These are phyloP conservation scores for Paramecium primaurelia DNA, from an alignment of 73 alveolate species.

Conservation along the genomic window DNA sequence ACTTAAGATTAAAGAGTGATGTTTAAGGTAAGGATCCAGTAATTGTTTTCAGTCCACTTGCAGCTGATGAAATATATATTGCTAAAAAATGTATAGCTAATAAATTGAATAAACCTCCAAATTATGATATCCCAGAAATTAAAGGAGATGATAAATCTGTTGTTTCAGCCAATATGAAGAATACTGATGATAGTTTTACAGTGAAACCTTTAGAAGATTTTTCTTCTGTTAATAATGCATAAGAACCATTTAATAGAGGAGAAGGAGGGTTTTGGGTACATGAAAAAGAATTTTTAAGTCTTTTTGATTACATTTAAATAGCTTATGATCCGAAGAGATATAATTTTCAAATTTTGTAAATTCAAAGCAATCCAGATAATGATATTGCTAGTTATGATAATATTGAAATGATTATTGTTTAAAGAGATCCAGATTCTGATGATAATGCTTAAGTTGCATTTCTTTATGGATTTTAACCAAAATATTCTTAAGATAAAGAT, in stretches of 20 bases:
- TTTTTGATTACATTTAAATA: conserved; percentile 70
- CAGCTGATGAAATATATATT: conserved; percentile 75
- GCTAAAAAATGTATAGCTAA: conserved; percentile 76
- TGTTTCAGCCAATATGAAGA: conserved; percentile 10
- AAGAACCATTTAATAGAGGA: conserved; percentile 77
- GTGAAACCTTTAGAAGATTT: conserved; percentile 63
- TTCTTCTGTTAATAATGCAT: conserved; percentile 34
- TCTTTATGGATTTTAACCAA: conserved; percentile 56
- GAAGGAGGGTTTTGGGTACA: conserved; percentile 87
- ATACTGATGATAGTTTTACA: conserved; percentile 24
- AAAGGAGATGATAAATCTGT: conserved; percentile 56
- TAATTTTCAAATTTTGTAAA: conserved; percentile 53
- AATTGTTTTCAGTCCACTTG: conserved; percentile 68
- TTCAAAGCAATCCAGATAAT: conserved; percentile 2
- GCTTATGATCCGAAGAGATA: conserved; percentile 72
- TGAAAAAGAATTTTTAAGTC: conserved; percentile 73
- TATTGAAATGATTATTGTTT: conserved; percentile 39
- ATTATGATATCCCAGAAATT: conserved; percentile 54
- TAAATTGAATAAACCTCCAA: conserved; percentile 70
- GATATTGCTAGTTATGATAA: conserved; percentile 51
- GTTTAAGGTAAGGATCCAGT: conserved; percentile 71
- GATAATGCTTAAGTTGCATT: conserved; percentile 40
- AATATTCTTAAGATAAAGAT: conserved; percentile 26
- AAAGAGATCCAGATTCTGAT: conserved; percentile 50
- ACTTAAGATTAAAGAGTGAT: conserved; percentile 69